Evolutionary conservation across 306 rosid genomes (phyloP).

Genomic region (Bauhinia variegata): DNA sequence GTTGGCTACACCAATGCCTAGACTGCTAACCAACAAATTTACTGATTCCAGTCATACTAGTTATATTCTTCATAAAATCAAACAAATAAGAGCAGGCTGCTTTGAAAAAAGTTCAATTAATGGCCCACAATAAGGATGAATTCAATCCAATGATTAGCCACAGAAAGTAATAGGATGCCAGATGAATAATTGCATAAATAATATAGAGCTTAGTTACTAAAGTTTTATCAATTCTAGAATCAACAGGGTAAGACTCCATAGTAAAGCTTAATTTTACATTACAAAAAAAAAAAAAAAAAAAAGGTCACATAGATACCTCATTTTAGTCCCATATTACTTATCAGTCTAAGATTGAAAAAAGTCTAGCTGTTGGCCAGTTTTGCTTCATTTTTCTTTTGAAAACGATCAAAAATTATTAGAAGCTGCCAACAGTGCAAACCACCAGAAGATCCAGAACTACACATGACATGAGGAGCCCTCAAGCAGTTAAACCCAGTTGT

Average conservation of each 20-base stretch:
- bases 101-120: too few species aligned
- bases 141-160: constrained; percentile 17
- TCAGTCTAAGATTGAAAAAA: background rate
- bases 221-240: constrained; percentile 15
- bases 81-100: too few species aligned
- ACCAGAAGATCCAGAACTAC: too few species aligned
- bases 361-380: background rate
- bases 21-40: constrained; percentile 14
- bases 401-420: background rate
- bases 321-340: background rate
- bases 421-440: too few species aligned
- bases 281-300: too few species aligned
- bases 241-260: constrained; percentile 1
- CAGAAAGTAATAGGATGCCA: constrained; percentile 12
- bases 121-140: constrained; percentile 28
- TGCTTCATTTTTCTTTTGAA: background rate
- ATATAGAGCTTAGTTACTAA: background rate
- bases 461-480: too few species aligned
- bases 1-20: constrained; percentile 25
- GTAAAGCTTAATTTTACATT: constrained; percentile 2
- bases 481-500: too few species aligned
- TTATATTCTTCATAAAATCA: too few species aligned
- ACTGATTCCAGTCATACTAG: too few species aligned
- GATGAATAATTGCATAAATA: constrained; percentile 28
- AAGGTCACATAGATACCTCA: background rate